Base-by-base conservation (phyloP, 1,139 yeast species). In the Suhomyces anneliseae region DNA sequence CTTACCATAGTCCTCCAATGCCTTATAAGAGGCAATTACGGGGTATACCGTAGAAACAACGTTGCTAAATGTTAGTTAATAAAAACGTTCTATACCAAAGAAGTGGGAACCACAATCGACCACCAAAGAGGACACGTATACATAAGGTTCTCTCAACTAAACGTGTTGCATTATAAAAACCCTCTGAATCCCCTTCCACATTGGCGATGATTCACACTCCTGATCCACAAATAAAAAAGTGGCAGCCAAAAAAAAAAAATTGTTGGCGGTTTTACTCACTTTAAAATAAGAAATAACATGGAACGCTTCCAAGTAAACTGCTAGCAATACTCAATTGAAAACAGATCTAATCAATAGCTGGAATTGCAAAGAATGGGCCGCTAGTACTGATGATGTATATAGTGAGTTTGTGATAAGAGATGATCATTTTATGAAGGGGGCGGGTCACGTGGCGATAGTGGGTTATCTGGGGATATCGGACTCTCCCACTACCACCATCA, bases 41-140 rank as follows among this genome's bases (percentile, higher is more conserved):
- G 88, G 88, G 59, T 77, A 78, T 12, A 76, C 66, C 27, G 75
- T 67, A 0, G 83, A 69, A 41, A 79, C 66, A 29, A 70, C 49
- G 36, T 70, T 54, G 44, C 76, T 70, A 41, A 5, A 19, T 8
- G 54, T 54, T 49, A 54, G 55, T 50, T 9, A 4, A 19, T 14
- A 19, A 19, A 19, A 19, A 19, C 4, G 24, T 6, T 19, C 24
- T 19, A 19, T 19, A 19, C 4, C 24, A 19, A 19, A 19, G 6
- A 19, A 19, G 4, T 19, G 24, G 24, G 24, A 19, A 6, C 24
- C 24, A 19, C 24, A 19, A 19, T 19, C 24, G 1, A 19, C 24
- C 24, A 19, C 24, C 24, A 6, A 19, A 19, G 6, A 19, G 3
- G 24, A 19, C 24, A 19, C 24, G 24, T 19, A 19, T 19, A 2